A percentile compares a stretch with the other conserved stretches of the same genome.
These are phyloP conservation scores for Xylaria digitata DNA, from an alignment of 2,329 filamentous ascomycete species.

Conservation along the genomic window DNA sequence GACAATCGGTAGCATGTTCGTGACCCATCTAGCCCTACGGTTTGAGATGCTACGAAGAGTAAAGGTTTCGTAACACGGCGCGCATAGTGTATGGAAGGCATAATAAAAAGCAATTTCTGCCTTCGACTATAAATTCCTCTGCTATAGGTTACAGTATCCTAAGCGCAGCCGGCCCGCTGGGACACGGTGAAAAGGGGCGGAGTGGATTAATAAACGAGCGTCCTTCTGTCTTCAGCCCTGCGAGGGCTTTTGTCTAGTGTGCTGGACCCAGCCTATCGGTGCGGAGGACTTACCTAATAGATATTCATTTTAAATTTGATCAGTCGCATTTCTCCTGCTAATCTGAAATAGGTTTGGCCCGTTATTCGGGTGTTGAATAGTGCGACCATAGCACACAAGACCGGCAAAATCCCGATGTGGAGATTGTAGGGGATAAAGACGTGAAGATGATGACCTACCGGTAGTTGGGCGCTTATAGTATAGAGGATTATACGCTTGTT, in stretches of 20 bases:
- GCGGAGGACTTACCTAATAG: slow-evolving; percentile 8
- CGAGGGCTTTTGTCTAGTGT: slow-evolving; percentile 3
- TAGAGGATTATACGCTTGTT: background rate
- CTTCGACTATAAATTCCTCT: background rate
- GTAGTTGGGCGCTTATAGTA: background rate
- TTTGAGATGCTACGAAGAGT: no score
- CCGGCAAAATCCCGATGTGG: slow-evolving; percentile 19
- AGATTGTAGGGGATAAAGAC: slow-evolving; percentile 8
- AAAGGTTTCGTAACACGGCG: background rate
- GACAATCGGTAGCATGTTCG: background rate
- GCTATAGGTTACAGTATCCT: background rate
- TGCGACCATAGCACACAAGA: background rate
- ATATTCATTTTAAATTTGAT: slow-evolving; percentile 25
- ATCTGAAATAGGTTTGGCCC: slow-evolving; percentile 24
- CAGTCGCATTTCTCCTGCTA: slow-evolving; percentile 1
- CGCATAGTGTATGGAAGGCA: no score
- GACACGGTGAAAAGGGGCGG: slow-evolving; percentile 5
- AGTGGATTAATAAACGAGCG: background rate
- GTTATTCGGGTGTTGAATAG: background rate
- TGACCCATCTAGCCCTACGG: background rate
- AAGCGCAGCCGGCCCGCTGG: background rate
- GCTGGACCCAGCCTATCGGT: background rate
- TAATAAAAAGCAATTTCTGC: background rate
- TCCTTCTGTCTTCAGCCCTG: slow-evolving; percentile 25
- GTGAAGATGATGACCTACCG: slow-evolving; percentile 22